Evolutionary conservation across 1,284 basidiomycete species (phyloP).

Genomic region (Pseudozyma flocculosa): DNA sequence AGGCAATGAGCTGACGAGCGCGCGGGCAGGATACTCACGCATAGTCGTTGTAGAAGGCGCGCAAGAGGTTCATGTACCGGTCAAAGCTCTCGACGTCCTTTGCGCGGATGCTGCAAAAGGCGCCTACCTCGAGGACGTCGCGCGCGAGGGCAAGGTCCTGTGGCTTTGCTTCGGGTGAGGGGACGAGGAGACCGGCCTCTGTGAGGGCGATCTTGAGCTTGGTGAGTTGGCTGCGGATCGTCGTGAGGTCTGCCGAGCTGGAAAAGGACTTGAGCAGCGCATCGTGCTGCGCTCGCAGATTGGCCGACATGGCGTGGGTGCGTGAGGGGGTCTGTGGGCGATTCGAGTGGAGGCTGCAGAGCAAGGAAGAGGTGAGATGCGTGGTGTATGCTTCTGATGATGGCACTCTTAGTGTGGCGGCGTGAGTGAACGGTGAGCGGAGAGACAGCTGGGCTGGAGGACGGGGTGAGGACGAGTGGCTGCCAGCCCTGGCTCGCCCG

Average conservation of each 20-base stretch:
- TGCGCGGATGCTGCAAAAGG: conserved; percentile 85
- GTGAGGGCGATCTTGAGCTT: conserved; percentile 71
- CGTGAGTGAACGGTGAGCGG: no score
- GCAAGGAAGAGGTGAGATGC: no score
- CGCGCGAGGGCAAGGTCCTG: conserved; percentile 63
- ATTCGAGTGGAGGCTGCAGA: no score
- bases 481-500: no score
- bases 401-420: no score
- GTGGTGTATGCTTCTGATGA: no score
- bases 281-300: conserved; percentile 11
- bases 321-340: background rate
- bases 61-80: conserved; percentile 88
- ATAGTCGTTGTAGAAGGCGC: conserved; percentile 84
- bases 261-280: conserved; percentile 19
- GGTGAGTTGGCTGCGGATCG: conserved; percentile 35
- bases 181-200: conserved; percentile 71
- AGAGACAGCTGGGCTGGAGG: no score
- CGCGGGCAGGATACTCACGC: no score
- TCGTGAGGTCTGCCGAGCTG: conserved; percentile 11
- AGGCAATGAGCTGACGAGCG: no score
- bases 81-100: conserved; percentile 89
- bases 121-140: conserved; percentile 91
- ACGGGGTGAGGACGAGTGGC: no score
- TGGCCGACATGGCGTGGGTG: conserved; percentile 1
- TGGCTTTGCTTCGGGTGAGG: conserved; percentile 62